These are phyloP conservation scores for Ploettnerulaceae sp. DNA, from an alignment of 2,329 filamentous ascomycete genomes.

Conservation along the genomic window DNA sequence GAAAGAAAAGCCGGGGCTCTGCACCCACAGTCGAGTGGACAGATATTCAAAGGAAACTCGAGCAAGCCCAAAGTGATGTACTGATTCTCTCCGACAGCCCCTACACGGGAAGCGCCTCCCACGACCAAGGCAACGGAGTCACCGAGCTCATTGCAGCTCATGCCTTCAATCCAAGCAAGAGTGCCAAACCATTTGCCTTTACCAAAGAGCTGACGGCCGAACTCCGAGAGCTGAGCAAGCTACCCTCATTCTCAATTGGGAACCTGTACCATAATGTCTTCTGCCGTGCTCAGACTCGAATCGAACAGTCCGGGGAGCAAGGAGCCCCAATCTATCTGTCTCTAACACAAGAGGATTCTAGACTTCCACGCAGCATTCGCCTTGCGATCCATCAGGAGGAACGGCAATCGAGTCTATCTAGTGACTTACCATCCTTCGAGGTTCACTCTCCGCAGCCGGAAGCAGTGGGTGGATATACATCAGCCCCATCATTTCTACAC, in stretches of 20 bases:
- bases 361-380: constrained; percentile 22
- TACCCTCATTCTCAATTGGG: constrained; percentile 23
- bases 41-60: constrained; percentile 18
- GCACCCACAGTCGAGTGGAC: constrained; percentile 18
- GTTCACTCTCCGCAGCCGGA: constrained; percentile 4
- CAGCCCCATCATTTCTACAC: constrained; percentile 17
- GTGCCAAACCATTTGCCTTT: constrained; percentile 12
- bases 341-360: constrained; percentile 15
- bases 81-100: constrained; percentile 21
- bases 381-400: constrained; percentile 12
- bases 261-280: constrained; percentile 26
- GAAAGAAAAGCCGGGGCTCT: constrained; percentile 7
- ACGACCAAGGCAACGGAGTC: constrained; percentile 13
- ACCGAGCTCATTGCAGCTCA: constrained; percentile 25
- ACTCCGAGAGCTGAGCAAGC: constrained; percentile 20
- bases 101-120: constrained; percentile 10
- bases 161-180: constrained; percentile 3
- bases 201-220: constrained; percentile 17
- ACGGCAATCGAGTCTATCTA: not conserved
- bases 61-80: constrained; percentile 20
- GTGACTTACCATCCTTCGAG: constrained; percentile 11
- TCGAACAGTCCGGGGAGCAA: constrained; percentile 12
- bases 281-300: constrained; percentile 16
- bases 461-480: constrained; percentile 1
- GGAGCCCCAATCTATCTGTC: constrained; percentile 16